Evolutionary conservation across 2,329 filamentous ascomycete genomes (phyloP).

Genomic region (Colletotrichum cuscutae): DNA sequence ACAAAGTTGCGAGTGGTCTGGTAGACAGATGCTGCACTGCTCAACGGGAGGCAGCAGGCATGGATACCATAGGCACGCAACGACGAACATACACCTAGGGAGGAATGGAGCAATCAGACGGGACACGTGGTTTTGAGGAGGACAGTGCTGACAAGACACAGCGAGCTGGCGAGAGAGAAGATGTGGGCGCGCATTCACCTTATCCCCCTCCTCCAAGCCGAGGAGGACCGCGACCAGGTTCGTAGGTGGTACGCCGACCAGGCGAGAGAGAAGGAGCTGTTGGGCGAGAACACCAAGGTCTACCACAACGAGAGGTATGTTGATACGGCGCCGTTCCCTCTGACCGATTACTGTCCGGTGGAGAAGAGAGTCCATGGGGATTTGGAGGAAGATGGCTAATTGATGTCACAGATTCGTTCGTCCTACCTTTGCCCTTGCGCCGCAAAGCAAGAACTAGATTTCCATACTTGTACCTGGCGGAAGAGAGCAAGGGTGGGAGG

Average conservation of each 20-base stretch:
- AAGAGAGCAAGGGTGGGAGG: too few species aligned
- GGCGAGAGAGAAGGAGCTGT: conserved; percentile 87
- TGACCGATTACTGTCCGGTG: fast-evolving
- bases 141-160: conserved; percentile 48
- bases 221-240: conserved; percentile 96
- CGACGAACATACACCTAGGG: background rate
- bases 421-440: conserved; percentile 81
- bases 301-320: conserved; percentile 90
- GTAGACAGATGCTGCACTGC: too few species aligned
- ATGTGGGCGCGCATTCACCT: conserved; percentile 98
- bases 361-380: background rate
- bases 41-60: too few species aligned
- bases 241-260: conserved; percentile 87
- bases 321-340: background rate
- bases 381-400: background rate
- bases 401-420: conserved; percentile 73
- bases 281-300: conserved; percentile 84
- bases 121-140: background rate
- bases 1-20: background rate
- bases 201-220: conserved; percentile 92
- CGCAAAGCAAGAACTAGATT: conserved; percentile 66
- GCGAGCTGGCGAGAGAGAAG: conserved; percentile 95
- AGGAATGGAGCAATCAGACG: background rate
- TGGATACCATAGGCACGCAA: background rate
- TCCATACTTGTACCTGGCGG: background rate